Conservation (phyloP, 169 alveolate genomes). For the Plasmodium blacklocki region DNA sequence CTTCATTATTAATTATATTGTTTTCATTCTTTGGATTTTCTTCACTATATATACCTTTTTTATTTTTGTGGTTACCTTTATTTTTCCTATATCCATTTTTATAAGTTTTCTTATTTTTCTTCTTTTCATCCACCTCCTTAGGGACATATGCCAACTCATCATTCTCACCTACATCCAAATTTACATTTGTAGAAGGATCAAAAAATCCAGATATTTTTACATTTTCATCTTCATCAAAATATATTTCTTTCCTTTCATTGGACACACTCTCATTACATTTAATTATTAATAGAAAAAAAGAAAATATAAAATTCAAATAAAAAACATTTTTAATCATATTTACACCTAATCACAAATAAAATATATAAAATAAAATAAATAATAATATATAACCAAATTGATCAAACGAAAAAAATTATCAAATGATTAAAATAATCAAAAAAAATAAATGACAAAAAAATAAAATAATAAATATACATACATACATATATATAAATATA, state of each 20-base stretch:
- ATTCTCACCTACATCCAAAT: slow-evolving; percentile 3
- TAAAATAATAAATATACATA: background rate
- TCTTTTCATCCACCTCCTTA: background rate
- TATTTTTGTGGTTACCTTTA: background rate
- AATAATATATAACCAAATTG: too few relatives aligned
- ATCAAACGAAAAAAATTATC: too few relatives aligned
- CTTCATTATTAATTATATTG: background rate
- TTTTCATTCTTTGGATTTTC: background rate
- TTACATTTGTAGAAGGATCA: too few relatives aligned
- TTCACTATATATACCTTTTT: background rate
- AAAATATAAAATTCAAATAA: slow-evolving; percentile 39
- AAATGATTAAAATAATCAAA: background rate
- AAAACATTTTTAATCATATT: slow-evolving; percentile 76
- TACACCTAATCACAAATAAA: slow-evolving; percentile 10
- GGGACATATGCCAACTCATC: background rate
- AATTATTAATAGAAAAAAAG: slow-evolving; percentile 52
- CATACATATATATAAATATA: background rate
- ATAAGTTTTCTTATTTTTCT: background rate
- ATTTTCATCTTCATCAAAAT: background rate
- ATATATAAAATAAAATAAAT: background rate
- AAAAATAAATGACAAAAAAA: background rate
- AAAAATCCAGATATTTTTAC: background rate
- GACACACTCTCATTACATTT: slow-evolving; percentile 43
- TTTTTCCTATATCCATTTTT: background rate
- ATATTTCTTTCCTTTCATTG: slow-evolving; percentile 10